These are phyloP conservation scores for Funneliformis mosseae DNA, from an alignment of 192 early-diverging fungal species.

Conservation along the genomic window DNA sequence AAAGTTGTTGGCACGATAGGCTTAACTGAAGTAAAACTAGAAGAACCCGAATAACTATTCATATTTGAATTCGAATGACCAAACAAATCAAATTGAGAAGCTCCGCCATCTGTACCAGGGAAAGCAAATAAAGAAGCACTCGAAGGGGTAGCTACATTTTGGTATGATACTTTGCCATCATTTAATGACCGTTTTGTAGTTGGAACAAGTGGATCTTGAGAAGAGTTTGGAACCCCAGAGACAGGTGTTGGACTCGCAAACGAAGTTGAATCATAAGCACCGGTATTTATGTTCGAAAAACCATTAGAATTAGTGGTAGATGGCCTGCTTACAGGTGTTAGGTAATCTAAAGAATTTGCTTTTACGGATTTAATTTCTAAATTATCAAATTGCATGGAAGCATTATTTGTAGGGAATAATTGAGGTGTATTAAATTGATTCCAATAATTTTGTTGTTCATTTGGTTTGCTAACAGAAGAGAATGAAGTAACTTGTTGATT, in stretches of 20 bases:
- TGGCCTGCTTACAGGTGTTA: not conserved
- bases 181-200: not conserved
- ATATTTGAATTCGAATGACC: not conserved
- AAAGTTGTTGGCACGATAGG: not conserved
- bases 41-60: not conserved
- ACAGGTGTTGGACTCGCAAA: not conserved
- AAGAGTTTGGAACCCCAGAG: slow-evolving; percentile 21
- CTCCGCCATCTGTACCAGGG: slow-evolving; percentile 2
- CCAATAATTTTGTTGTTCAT: slow-evolving; percentile 16
- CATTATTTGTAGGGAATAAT: slow-evolving; percentile 11
- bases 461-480: not conserved
- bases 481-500: slow-evolving; percentile 11
- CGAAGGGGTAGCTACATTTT: not conserved
- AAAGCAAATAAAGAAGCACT: slow-evolving; percentile 30
- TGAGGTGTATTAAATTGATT: slow-evolving; percentile 23
- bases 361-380: not conserved
- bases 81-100: slow-evolving; percentile 14
- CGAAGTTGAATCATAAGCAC: not conserved
- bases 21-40: not conserved
- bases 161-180: not conserved
- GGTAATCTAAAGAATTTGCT: not conserved
- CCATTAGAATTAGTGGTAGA: not conserved
- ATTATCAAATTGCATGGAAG: not conserved
- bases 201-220: slow-evolving; percentile 26
- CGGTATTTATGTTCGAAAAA: not conserved